Evolutionary conservation across 495 filamentous ascomycete genomes (phyloP), one percentile per base, ranked within the genome.

Genomic region (Daldinia loculata): DNA sequence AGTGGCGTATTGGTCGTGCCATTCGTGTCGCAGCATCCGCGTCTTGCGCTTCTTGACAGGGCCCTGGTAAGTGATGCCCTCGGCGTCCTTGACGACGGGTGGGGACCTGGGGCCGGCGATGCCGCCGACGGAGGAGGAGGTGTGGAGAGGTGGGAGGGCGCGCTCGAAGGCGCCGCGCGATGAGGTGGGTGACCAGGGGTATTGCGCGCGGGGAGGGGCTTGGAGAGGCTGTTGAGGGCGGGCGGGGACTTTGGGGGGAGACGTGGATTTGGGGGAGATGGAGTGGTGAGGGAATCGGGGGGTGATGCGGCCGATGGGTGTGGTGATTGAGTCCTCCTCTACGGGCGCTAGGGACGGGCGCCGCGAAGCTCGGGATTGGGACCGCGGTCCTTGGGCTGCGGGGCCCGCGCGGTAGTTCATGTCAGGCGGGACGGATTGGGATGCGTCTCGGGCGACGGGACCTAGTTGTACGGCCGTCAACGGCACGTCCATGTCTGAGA

Each of bases 41-140:
- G 92, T 92, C 81, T 94, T 94, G 64, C 95, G 92, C 85, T 98
- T 98, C 85, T 93, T 94, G 90, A 99, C 97, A 77, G 88, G 93
- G 0, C 95, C 95, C 43, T 88, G 86, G 77, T 94, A 90, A 15
- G 84, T 89, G 26, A 91, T 76, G 61, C 82, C 82, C 38, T 83
- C 78, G 27, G 80, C 77, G 43, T 77, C 78, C 17, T 81, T 81
- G 56, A 32, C 24, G 5, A 91, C 61, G 85, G 82, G 68, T 89
- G 83, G 32, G 79, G 30, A 91, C 1, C 50, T 11, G 6, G 38
- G 24, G 12, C 91, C 61, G 85, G 82, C 26, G 80, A 86, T 29
- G 15, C 30, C 15, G 19, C 86, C 58, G 48, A 74, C 63, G 56
- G 76, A 74, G 2, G 67, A 74, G 2, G 67, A 57, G 24, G 61